Evolutionary conservation across 2,329 filamentous ascomycete species (phyloP), one percentile per base, ranked within the genome.

Genomic region (Aspergillus tamarii): DNA sequence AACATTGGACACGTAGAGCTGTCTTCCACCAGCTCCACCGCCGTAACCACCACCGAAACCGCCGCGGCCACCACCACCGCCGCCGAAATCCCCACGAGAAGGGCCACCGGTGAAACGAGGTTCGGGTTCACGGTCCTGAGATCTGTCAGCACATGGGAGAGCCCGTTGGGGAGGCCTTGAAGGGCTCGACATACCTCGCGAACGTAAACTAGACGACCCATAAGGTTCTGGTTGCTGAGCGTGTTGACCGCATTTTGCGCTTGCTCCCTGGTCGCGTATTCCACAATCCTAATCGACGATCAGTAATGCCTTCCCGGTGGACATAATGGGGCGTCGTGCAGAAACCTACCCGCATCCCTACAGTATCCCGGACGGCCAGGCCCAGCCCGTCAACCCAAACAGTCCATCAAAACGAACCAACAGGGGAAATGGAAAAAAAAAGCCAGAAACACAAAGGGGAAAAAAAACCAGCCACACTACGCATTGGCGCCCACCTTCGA

Each of bases 181-280:
- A 62, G 46, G n/a, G 12, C 16, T 21, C 9, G 11, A 61, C 77
- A 66, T 86, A 96, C 94, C 87, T 99, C 95, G 82, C 95, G 91
- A 80, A 99, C 95, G 80, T 99, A 99, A 79, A 99, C 93, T 74
- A 99, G 91, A 81, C 95, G 90, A 65, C 95, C 95, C 94, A 98
- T 98, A 66, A 99, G 86, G 80, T 96, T 97, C 83, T 97, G 94
- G 85, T 99, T 99, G 88, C 94, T 97, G 83, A 99, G 91, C 78
- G 93, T 95, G 81, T 92, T 90, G 84, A 99, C 95, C 77, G 95
- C 95, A 81, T 93, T 91, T 82, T 98, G 95, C 79, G 95, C 95
- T 91, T 99, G 93, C 78, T 99, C 95, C 89, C 94, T 92, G 76
- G 94, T 97, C 81, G 94, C 94, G 89, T 99, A 99, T 91, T 99